phyloP scores from a whole-genome alignment of 108 stramenopile genomes.

The Cafeteria roenbergensis region DNA sequence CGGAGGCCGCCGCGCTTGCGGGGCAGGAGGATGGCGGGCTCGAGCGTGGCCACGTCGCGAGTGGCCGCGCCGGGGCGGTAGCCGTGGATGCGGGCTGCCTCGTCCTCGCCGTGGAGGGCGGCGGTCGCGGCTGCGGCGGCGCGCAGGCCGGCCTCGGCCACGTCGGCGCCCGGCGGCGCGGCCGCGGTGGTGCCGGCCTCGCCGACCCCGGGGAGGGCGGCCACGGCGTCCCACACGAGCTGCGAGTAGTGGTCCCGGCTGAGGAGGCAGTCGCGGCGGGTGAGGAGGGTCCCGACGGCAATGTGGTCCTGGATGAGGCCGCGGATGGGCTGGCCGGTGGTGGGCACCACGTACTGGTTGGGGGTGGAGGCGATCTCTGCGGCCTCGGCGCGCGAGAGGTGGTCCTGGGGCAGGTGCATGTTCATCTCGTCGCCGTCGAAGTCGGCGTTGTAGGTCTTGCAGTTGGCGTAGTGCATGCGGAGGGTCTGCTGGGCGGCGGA shows the following conservation, averaged over 20 bases:
- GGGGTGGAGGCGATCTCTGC: slow-evolving; percentile 77
- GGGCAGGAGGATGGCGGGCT: slow-evolving; percentile 85
- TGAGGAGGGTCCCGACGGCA: slow-evolving; percentile 85
- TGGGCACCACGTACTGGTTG: slow-evolving; percentile 79
- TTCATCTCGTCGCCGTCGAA: slow-evolving; percentile 99
- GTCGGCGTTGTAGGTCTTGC: slow-evolving; percentile 99
- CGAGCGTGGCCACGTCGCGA: too few species aligned
- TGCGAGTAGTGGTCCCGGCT: slow-evolving; percentile 81
- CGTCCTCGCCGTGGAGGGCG: too few species aligned
- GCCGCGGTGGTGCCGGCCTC: too few species aligned
- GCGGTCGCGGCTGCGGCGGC: too few species aligned
- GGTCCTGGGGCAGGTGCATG: slow-evolving; percentile 93
- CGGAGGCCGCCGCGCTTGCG: too few species aligned
- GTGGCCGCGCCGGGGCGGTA: too few species aligned
- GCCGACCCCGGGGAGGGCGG: slow-evolving; percentile 74
- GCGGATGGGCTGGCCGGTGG: slow-evolving; percentile 83
- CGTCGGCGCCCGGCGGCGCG: too few species aligned
- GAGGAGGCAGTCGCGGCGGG: slow-evolving; percentile 74
- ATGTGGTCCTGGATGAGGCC: slow-evolving; percentile 99
- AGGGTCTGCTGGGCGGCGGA: slow-evolving; percentile 68
- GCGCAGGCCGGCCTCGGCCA: too few species aligned
- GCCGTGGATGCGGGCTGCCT: too few species aligned
- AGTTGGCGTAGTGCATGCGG: slow-evolving; percentile 99
- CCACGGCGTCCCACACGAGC: slow-evolving; percentile 70
- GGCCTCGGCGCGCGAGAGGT: slow-evolving; percentile 84